Conservation (phyloP, 2,329 filamentous ascomycete genomes). For the Canariomyces notabilis region DNA sequence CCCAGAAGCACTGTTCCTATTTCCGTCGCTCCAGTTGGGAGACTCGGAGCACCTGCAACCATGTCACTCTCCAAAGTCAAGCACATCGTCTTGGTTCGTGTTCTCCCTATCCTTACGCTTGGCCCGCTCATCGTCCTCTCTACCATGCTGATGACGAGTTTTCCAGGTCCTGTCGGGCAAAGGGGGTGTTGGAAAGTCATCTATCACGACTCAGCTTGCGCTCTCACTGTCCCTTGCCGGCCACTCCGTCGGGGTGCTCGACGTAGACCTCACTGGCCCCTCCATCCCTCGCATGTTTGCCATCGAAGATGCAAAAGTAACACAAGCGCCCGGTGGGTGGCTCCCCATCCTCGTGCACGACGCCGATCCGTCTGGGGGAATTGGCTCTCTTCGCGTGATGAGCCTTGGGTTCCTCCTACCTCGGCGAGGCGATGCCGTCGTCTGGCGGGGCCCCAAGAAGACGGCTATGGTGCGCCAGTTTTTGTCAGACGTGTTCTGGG, state of each 20-base stretch:
- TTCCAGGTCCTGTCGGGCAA: constrained; percentile 80
- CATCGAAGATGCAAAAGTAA: constrained; percentile 83
- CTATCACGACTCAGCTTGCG: constrained; percentile 92
- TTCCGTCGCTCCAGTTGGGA: background rate
- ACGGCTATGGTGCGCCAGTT: constrained; percentile 99
- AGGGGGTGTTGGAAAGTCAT: constrained; percentile 96
- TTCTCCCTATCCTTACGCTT: background rate
- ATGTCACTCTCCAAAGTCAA: constrained; percentile 69
- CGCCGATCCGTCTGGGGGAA: constrained; percentile 43
- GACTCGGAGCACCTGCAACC: background rate
- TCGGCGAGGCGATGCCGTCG: constrained; percentile 80
- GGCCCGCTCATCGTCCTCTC: background rate
- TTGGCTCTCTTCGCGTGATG: constrained; percentile 75
- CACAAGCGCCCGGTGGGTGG: constrained; percentile 88
- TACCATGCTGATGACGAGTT: constrained; percentile 7
- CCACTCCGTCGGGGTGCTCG: constrained; percentile 87
- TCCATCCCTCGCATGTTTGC: constrained; percentile 94
- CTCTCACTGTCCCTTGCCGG: constrained; percentile 81
- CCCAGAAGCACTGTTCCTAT: background rate
- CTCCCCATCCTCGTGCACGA: constrained; percentile 80
- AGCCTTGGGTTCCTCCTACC: constrained; percentile 87
- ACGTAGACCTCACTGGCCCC: constrained; percentile 92
- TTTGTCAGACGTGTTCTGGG: constrained; percentile 85
- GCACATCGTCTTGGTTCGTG: constrained; percentile 63
- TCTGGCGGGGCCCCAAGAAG: constrained; percentile 97